phyloP scores from a whole-genome alignment of 768 basidiomycete species.

The Lyophyllum decastes region DNA sequence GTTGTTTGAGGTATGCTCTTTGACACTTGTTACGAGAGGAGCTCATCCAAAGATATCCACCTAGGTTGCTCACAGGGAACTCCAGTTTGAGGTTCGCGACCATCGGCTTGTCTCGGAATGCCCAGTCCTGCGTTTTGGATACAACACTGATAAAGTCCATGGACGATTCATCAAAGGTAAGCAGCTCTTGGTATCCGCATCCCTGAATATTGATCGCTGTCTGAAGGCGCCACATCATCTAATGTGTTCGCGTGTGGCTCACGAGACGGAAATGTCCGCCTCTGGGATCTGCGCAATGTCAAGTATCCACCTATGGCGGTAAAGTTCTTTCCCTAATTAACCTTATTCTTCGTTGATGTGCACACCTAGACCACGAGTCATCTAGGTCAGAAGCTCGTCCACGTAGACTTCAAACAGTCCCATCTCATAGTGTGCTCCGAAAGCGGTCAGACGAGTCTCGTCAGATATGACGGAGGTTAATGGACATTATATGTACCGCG shows the following conservation, averaged over 20 bases:
- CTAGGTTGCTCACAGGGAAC: conserved; percentile 50
- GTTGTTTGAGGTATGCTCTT: conserved; percentile 40
- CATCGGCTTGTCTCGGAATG: conserved; percentile 35
- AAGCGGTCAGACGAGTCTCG: conserved; percentile 32
- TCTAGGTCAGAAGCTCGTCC: conserved; percentile 35
- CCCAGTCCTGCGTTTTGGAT: conserved; percentile 47
- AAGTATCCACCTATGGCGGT: conserved; percentile 25
- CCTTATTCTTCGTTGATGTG: not conserved
- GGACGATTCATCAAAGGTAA: conserved; percentile 49
- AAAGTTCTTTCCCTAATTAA: conserved; percentile 1
- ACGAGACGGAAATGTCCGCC: conserved; percentile 37
- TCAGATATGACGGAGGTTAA: conserved; percentile 15
- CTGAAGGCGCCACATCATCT: conserved; percentile 18
- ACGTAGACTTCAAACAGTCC: conserved; percentile 34
- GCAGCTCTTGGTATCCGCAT: conserved; percentile 1
- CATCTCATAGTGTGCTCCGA: conserved; percentile 40
- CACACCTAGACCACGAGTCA: conserved; percentile 33
- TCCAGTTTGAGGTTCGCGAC: conserved; percentile 55
- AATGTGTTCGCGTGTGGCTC: conserved; percentile 45
- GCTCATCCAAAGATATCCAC: not conserved
- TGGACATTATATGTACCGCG: not conserved
- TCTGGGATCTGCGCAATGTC: conserved; percentile 51
- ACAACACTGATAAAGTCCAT: conserved; percentile 31
- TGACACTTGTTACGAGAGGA: conserved; percentile 3
- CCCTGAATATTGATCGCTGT: not conserved